These are phyloP conservation scores for Alternaria tenuissima DNA, from an alignment of 2,329 filamentous ascomycete genomes.

Conservation along the genomic window DNA sequence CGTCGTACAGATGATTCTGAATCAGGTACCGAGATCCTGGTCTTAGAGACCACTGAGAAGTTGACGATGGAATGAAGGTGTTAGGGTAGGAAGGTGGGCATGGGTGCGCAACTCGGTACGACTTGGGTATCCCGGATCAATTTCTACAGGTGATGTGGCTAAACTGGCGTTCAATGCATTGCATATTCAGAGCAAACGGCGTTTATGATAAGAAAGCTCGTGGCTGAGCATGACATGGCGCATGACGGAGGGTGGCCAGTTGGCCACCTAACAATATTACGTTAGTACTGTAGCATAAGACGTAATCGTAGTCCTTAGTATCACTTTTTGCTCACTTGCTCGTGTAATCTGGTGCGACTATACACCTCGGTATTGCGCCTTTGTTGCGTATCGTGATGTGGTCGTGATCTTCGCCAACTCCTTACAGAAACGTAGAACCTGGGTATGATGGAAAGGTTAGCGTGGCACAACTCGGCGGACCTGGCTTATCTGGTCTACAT, in stretches of 20 bases:
- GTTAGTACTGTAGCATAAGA: constrained; percentile 8
- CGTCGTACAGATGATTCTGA: constrained; percentile 15
- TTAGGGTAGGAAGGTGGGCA: background rate
- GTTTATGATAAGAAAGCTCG: constrained; percentile 10
- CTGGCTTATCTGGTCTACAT: background rate
- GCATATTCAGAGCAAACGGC: background rate
- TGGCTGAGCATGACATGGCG: constrained; percentile 8
- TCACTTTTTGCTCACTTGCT: background rate
- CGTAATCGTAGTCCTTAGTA: constrained; percentile 20
- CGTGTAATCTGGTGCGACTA: background rate
- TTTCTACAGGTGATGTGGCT: constrained; percentile 6
- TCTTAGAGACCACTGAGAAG: constrained; percentile 22
- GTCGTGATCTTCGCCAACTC: background rate
- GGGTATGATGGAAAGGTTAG: background rate
- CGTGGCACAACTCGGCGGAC: background rate
- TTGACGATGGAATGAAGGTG: constrained; percentile 14
- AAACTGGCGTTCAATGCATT: constrained; percentile 7
- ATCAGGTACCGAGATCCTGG: constrained; percentile 9
- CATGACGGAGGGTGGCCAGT: constrained; percentile 4
- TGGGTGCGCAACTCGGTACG: constrained; percentile 4
- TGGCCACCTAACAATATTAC: constrained; percentile 6
- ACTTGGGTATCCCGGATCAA: background rate
- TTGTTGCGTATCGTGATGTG: background rate
- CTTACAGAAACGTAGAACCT: background rate
- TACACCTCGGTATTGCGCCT: background rate